Base-by-base conservation (phyloP, 208 protist genomes). In the Trypanosoma platydactyli region DNA sequence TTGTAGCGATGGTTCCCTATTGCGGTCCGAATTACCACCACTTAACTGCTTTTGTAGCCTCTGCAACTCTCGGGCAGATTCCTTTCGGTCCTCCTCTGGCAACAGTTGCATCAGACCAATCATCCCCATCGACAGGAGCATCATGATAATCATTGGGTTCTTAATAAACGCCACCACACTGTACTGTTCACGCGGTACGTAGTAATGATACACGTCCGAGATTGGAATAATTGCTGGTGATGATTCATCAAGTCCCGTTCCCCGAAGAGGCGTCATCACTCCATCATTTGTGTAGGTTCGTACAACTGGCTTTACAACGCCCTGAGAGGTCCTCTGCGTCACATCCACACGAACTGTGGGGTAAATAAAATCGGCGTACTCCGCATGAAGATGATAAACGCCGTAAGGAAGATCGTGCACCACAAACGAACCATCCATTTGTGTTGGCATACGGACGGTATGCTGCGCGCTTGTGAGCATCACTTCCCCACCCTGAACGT, bases 131-230 rank as follows among this genome's bases (percentile, higher is more conserved):
- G 77, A 83, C 24, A 95, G 44, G 45, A 91, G 20, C 81, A 95
- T 79, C 79, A 95, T 90, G 40, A 95, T 18, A 35, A 95, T 76
- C 80, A 92, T 87, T 3, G 89, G 89, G 70, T 83, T 95, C 64
- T 81, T 90, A 18, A 95, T 57, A 30, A 95, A 33, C 24, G 59
- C 64, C 71, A 59, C 69, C 27, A 90, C 38, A 51, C 67, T 78
- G 76, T 91, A 91, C 79, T 92, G 49, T 68, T 90, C 79, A 13
- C 86, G 84, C 1, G 89, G 89, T 18, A 92, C 67, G 65, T 86
- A 93, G 74, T 92, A 95, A 13, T 29, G 40, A 71, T 91, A 84
- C 18, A 80, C 41, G 4, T 61, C 80, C 0, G 53, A 54, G 2
- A 76, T 35, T 11, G 89, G 86, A 54, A 94, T 94, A 12, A 89